Evolutionary conservation across 805 yeast species (phyloP), one percentile per base, ranked within the genome.

Genomic region (Candida dajiaensis): DNA sequence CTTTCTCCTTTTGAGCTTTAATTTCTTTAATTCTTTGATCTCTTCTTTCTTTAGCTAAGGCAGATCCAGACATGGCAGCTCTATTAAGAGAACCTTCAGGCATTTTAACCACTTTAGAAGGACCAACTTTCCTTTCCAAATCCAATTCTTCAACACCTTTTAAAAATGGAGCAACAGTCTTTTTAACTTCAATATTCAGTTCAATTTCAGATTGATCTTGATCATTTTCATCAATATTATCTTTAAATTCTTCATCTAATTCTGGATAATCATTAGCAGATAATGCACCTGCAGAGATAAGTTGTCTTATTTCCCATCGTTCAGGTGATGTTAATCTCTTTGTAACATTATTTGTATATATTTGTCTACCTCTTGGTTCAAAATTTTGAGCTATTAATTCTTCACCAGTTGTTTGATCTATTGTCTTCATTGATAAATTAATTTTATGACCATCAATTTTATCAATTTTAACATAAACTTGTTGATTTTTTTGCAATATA

Each of bases 291-390:
- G 92, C 78, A 0, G 92, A 82, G 22, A 85, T 85, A 40, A 90
- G 67, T 59, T 90, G 97, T 29, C 85, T 72, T 43, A 87, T 73
- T 59, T 92, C 97, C 96, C 97, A 90, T 46, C 89, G 66, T 64
- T 90, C 98, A 0, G 95, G 95, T 0, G 95, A 85, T 0, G 95
- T 83, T 31, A 83, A 62, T 44, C 86, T 72, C 50, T 72, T 66
- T 50, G 64, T 69, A 8, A 47, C 51, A 12, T 53, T 54, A 10
- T 35, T 38, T 9, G 41, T 31, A 28, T 53, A 53, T 1, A 53
- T 48, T 37, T 56, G 38, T 41, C 55, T 43, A 13, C 58, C 51
- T 44, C 51, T 45, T 16, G 31, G 36, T 4, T 45, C 49, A 21
- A 28, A 40, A 3, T 41, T 11, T 13, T 28, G 45, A 10, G 37